phyloP scores from a whole-genome alignment of 371 early-diverging fungal species.

The Mucor circinelloides region DNA sequence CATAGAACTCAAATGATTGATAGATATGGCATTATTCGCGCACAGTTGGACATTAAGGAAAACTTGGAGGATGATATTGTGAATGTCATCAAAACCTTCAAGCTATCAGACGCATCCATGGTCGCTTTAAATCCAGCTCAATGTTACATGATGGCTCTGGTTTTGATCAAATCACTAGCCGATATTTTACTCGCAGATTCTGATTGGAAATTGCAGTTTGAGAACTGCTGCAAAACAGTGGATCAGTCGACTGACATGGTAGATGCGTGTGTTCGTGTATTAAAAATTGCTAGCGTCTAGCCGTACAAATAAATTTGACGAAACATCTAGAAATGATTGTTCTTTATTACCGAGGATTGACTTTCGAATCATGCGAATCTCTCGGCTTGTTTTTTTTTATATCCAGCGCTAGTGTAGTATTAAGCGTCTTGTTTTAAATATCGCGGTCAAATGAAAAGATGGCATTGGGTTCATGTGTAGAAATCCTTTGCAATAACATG shows the following conservation, averaged over 20 bases:
- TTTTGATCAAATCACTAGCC: slow-evolving; percentile 44
- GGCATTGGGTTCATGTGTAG: neutral
- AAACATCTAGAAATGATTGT: neutral
- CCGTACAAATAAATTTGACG: neutral
- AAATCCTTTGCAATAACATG: neutral
- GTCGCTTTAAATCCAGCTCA: slow-evolving; percentile 44
- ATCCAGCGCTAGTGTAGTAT: neutral
- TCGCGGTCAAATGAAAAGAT: neutral
- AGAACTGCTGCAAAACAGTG: slow-evolving; percentile 36
- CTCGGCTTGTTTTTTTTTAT: neutral
- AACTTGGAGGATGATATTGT: slow-evolving; percentile 49
- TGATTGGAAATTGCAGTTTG: slow-evolving; percentile 31
- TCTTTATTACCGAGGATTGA: neutral
- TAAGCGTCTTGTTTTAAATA: neutral
- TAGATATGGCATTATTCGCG: slow-evolving; percentile 40
- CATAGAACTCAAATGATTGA: neutral
- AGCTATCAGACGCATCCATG: slow-evolving; percentile 42
- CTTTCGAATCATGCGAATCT: neutral
- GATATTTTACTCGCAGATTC: slow-evolving; percentile 17
- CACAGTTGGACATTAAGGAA: slow-evolving; percentile 34
- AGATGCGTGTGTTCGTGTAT: slow-evolving; percentile 50
- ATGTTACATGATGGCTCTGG: slow-evolving; percentile 51
- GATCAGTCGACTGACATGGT: slow-evolving; percentile 40
- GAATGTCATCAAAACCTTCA: slow-evolving; percentile 50
- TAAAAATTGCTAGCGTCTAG: slow-evolving; percentile 44